Base-by-base conservation (phyloP, 805 yeast species). In the Starmerella geochares region DNA sequence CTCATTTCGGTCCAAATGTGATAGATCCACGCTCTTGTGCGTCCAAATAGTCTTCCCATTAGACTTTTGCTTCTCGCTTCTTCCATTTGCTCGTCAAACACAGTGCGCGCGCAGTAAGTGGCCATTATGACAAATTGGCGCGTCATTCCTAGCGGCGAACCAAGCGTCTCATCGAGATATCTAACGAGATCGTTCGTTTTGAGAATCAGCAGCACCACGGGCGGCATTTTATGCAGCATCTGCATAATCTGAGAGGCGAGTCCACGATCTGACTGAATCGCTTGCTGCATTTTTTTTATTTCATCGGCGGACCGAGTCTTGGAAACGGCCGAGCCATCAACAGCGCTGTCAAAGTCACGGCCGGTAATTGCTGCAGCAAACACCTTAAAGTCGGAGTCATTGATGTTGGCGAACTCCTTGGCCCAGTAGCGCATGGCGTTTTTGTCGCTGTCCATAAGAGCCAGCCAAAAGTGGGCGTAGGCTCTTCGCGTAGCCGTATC, bases 341-440 rank as follows among this genome's bases (percentile, higher is more conserved):
- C 62, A 0, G 94, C 90, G 49, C 79, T 78, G 19, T 82, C 79
- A 21, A 83, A 84, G 58, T 88, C 94, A 51, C 99, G 72, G 1
- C 98, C 99, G 0, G 98, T 92, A 38, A 92, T 80, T 1, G 97
- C 96, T 1, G 95, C 87, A 1, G 94, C 84, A 62, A 92, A 83
- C 11, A 92, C 70, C 20, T 83, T 82, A 67, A 88, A 86, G 60
- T 86, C 84, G 7, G 79, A 80, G 25, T 83, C 90, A 32, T 69
- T 67, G 29, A 92, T 79, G 19, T 83, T 80, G 1, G 96, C 94
- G 66, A 92, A 81, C 58, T 70, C 74, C 46, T 77, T 75, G 20
- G 96, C 94, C 63, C 86, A 85, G 40, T 70, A 57, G 51, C 75
- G 73, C 94, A 92, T 86, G 14, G 69, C 68, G 2, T 70, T 74